Conservation (phyloP, 371 early-diverging fungal genomes). For the Sporodiniella umbellata region DNA sequence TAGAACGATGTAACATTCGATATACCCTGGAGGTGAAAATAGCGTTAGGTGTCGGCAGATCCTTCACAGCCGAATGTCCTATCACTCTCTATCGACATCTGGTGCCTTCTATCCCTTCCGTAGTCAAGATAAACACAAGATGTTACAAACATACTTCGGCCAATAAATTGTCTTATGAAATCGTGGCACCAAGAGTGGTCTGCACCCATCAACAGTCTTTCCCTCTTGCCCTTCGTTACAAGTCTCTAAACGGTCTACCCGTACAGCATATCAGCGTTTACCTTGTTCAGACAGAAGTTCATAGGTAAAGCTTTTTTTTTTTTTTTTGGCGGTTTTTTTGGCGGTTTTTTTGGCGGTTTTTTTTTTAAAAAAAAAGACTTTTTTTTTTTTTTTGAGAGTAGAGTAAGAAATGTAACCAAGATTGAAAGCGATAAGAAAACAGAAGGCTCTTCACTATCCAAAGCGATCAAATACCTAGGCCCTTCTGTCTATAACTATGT, state of each 20-base stretch:
- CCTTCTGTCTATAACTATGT: neutral
- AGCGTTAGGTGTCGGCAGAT: constrained; percentile 19
- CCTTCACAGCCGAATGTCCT: constrained; percentile 17
- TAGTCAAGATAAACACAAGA: constrained; percentile 15
- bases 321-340: too few species aligned
- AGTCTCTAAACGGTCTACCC: constrained; percentile 13
- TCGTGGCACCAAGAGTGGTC: constrained; percentile 27
- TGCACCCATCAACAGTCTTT: constrained; percentile 27
- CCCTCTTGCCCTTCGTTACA: constrained; percentile 18
- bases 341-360: too few species aligned
- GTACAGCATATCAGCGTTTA: constrained; percentile 23
- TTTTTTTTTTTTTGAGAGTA: too few species aligned
- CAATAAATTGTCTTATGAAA: constrained; percentile 30
- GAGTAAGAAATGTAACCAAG: neutral
- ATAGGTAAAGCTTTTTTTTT: constrained; percentile 34
- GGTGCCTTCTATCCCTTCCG: constrained; percentile 16
- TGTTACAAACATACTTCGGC: constrained; percentile 23
- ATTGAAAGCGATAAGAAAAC: neutral
- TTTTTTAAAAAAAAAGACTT: neutral
- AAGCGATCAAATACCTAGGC: neutral
- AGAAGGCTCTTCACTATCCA: neutral
- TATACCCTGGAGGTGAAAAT: constrained; percentile 29
- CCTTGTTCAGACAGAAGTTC: constrained; percentile 30
- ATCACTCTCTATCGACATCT: constrained; percentile 26
- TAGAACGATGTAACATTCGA: constrained; percentile 20